Percentiles rank a stretch among this genome's conserved stretches.
Conservation (phyloP, 306 rosid genomes). For the Gastrolobium bilobum region DNA sequence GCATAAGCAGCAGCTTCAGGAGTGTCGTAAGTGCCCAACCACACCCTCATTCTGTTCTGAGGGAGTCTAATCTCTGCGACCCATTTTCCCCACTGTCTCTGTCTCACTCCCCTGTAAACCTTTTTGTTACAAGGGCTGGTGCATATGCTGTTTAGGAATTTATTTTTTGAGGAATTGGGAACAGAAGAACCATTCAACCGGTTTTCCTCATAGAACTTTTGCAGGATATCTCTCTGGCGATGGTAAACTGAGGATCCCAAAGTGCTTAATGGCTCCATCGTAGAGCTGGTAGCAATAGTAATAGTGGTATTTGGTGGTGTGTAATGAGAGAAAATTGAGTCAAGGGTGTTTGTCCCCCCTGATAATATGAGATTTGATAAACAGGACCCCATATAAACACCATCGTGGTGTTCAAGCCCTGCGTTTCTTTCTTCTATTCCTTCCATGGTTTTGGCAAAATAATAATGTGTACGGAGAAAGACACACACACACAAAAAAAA, state of each 20-base stretch:
- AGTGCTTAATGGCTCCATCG: slow-evolving; percentile 57
- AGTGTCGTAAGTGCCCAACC: slow-evolving; percentile 94
- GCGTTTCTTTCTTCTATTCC: slow-evolving; percentile 13
- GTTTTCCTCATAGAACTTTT: slow-evolving; percentile 69
- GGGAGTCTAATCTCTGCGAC: slow-evolving; percentile 97
- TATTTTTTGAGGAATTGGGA: slow-evolving; percentile 27
- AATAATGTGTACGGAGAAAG: not conserved
- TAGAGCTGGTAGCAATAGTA: not conserved
- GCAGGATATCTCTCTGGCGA: slow-evolving; percentile 84
- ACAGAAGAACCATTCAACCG: slow-evolving; percentile 32
- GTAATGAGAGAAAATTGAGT: slow-evolving; percentile 82
- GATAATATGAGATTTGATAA: slow-evolving; percentile 74
- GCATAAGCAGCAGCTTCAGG: slow-evolving; percentile 98
- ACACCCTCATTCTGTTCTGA: slow-evolving; percentile 95
- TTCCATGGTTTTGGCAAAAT: slow-evolving; percentile 50
- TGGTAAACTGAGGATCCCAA: slow-evolving; percentile 85
- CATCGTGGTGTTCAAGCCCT: slow-evolving; percentile 2
- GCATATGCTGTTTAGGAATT: slow-evolving; percentile 25
- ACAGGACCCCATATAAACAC: slow-evolving; percentile 61
- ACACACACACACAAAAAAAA: too few relatives aligned
- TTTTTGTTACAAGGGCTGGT: slow-evolving; percentile 65
- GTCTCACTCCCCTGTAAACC: slow-evolving; percentile 96
- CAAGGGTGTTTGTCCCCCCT: slow-evolving; percentile 77
- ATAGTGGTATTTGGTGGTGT: slow-evolving; percentile 32
- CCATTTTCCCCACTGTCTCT: slow-evolving; percentile 99